Evolutionary conservation across 2,329 filamentous ascomycete genomes (phyloP).

Genomic region (Clarireedia homoeocarpa): DNA sequence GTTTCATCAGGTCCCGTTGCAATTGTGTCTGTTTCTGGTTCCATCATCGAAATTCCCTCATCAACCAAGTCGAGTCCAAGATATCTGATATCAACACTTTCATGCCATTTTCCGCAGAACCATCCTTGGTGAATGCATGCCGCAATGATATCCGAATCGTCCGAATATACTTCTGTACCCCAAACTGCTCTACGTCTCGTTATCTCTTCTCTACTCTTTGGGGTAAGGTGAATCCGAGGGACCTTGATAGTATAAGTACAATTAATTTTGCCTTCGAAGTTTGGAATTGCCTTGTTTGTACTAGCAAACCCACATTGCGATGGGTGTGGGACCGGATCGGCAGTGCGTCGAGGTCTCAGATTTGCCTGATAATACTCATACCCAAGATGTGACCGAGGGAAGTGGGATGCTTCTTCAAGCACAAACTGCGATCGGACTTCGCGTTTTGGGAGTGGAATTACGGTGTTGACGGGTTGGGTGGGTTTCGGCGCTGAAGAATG

Average conservation of each 20-base stretch:
- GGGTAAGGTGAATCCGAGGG: conserved; percentile 66
- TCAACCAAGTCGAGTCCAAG: conserved; percentile 47
- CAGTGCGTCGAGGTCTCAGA: conserved; percentile 40
- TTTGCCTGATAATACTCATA: conserved; percentile 72
- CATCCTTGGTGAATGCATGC: conserved; percentile 91
- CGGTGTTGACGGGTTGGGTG: conserved; percentile 29
- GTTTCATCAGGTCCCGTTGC: conserved; percentile 17
- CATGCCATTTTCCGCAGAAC: conserved; percentile 80
- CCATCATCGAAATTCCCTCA: conserved; percentile 7
- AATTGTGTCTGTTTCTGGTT: neutral
- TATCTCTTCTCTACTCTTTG: conserved; percentile 70
- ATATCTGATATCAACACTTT: conserved; percentile 64
- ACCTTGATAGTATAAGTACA: conserved; percentile 87
- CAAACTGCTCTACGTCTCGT: conserved; percentile 74
- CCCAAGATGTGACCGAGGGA: conserved; percentile 73
- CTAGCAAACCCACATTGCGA: conserved; percentile 21
- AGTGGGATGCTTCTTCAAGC: conserved; percentile 60
- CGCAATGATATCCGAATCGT: conserved; percentile 89
- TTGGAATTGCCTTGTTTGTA: conserved; percentile 47
- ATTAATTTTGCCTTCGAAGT: conserved; percentile 65
- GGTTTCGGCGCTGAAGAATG: conserved; percentile 33
- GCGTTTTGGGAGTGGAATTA: conserved; percentile 54
- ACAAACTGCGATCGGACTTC: conserved; percentile 63
- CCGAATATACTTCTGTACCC: conserved; percentile 92
- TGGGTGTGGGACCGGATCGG: conserved; percentile 34